phyloP scores from a whole-genome alignment of 345 rosid species.

The Isatis tinctoria region DNA sequence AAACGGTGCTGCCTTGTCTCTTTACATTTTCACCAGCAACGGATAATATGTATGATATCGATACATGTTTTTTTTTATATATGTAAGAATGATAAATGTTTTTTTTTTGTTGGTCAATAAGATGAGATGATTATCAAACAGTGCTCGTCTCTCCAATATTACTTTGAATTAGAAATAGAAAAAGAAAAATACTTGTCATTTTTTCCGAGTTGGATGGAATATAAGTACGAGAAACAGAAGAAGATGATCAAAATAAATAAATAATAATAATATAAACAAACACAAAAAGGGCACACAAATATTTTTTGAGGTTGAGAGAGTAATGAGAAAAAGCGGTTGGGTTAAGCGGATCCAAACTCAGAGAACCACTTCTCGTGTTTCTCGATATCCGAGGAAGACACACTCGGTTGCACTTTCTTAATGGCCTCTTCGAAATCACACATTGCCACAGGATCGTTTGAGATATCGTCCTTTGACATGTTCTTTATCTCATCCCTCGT shows the following conservation, averaged over 20 bases:
- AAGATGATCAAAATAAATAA: background rate
- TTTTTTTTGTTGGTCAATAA: background rate
- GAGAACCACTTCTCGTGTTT: constrained; percentile 96
- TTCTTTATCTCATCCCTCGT: constrained; percentile 97
- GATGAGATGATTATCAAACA: background rate
- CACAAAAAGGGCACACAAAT: background rate
- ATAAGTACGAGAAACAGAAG: background rate
- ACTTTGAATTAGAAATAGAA: background rate
- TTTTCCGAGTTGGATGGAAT: background rate
- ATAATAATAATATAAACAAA: constrained; percentile 21
- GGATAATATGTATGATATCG: no score
- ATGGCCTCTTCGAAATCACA: constrained; percentile 99
- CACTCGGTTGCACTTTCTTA: constrained; percentile 90
- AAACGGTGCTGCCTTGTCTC: constrained; percentile 15
- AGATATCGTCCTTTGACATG: constrained; percentile 97
- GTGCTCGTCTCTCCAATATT: background rate
- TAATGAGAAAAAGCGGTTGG: background rate
- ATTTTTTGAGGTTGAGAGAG: background rate
- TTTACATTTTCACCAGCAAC: background rate
- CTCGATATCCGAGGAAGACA: constrained; percentile 85
- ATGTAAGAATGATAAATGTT: no score
- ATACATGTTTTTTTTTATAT: no score
- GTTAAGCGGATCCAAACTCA: constrained; percentile 91
- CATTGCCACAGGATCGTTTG: constrained; percentile 97
- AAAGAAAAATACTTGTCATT: background rate